A percentile compares a stretch with the other conserved stretches of the same genome.
phyloP scores from a whole-genome alignment of 169 alveolate species.

The Theileria equi region DNA sequence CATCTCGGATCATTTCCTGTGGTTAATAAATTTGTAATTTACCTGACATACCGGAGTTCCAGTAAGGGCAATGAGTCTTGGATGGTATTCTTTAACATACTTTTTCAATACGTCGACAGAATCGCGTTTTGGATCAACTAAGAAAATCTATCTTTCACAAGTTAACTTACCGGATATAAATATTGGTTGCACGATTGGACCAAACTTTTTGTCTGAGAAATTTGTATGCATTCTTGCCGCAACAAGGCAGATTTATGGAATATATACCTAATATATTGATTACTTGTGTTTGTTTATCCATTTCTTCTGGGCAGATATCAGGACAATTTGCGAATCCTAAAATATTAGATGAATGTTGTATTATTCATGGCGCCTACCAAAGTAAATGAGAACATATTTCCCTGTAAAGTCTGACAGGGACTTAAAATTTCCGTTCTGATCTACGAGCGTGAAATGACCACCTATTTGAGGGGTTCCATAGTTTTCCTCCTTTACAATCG shows the following conservation, averaged over 20 bases:
- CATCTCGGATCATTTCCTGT: conserved; percentile 63
- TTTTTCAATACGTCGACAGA: conserved; percentile 60
- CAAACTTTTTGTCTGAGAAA: conserved; percentile 51
- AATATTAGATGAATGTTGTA: neutral
- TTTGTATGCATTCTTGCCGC: neutral
- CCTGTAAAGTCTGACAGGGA: conserved; percentile 62
- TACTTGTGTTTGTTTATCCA: conserved; percentile 80
- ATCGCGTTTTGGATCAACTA: conserved; percentile 74
- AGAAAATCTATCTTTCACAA: neutral
- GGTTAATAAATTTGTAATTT: neutral
- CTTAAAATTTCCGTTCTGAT: conserved; percentile 60
- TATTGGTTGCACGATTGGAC: conserved; percentile 69
- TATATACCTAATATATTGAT: conserved; percentile 67
- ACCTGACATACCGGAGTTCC: conserved; percentile 60
- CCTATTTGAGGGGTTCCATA: conserved; percentile 82
- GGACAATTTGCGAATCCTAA: conserved; percentile 85
- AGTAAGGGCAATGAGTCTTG: conserved; percentile 68
- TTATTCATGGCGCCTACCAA: conserved; percentile 25
- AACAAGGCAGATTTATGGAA: neutral
- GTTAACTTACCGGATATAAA: conserved; percentile 63
- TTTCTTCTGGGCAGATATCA: conserved; percentile 87
- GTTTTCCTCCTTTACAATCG: conserved; percentile 44
- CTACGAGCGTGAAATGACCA: conserved; percentile 78
- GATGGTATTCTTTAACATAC: conserved; percentile 66
- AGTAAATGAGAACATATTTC: conserved; percentile 57